Evolutionary conservation across 108 stramenopile genomes (phyloP).

Genomic region (Thalassiosira profunda): DNA sequence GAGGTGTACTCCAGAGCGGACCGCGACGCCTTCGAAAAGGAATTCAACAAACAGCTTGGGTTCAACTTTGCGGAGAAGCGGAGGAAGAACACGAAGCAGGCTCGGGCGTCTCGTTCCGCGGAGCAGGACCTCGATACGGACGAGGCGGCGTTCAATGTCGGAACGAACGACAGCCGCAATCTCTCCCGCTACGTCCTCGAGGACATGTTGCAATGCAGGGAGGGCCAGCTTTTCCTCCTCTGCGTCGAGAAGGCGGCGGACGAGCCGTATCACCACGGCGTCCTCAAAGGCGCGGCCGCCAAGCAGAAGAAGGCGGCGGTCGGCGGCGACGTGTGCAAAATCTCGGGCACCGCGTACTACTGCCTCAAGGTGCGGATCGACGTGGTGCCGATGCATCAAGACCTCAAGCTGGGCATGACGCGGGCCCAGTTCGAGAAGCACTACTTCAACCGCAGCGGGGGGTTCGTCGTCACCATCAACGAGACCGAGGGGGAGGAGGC

Average conservation of each 20-base stretch:
- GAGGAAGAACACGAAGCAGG: neutral
- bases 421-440: neutral
- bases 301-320: neutral
- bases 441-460: neutral
- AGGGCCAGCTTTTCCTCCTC: neutral
- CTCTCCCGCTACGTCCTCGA: neutral
- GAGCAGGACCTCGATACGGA: neutral
- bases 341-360: neutral
- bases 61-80: neutral
- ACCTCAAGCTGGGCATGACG: neutral
- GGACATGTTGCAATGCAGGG: neutral
- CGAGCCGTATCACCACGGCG: neutral
- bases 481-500: no score
- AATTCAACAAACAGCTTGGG: neutral
- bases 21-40: neutral
- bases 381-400: neutral
- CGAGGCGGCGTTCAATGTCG: neutral
- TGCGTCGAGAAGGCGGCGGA: neutral
- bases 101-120: neutral
- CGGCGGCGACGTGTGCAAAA: neutral
- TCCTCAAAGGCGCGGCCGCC: neutral
- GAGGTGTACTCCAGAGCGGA: neutral
- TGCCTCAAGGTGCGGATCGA: neutral
- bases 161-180: neutral
- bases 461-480: neutral